phyloP scores from a whole-genome alignment of 768 basidiomycete species.

The Psilocybe subaeruginosa region DNA sequence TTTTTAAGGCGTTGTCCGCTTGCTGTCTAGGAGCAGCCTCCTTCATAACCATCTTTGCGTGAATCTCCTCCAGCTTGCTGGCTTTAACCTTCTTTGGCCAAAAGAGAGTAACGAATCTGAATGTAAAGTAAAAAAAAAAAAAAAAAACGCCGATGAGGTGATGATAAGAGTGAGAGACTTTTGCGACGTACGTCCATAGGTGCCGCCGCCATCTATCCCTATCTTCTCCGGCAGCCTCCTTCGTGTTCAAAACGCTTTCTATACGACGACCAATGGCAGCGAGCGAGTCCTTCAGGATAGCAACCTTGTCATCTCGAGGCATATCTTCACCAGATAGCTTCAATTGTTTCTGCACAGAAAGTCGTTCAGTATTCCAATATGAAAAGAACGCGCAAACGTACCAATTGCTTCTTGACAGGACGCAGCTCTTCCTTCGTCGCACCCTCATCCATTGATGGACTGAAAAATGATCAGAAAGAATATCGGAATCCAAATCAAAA shows the following conservation, averaged over 20 bases:
- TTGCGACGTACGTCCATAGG: conserved; percentile 87
- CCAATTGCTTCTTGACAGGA: conserved; percentile 96
- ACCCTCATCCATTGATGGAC: conserved; percentile 94
- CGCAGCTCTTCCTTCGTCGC: conserved; percentile 93
- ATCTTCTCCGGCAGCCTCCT: conserved; percentile 81
- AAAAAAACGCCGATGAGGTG: conserved; percentile 12
- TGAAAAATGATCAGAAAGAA: conserved; percentile 29
- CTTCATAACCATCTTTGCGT: conserved; percentile 95
- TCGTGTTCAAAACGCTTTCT: conserved; percentile 76
- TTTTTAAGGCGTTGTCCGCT: conserved; percentile 58
- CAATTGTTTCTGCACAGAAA: conserved; percentile 76
- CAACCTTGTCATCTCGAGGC: conserved; percentile 94
- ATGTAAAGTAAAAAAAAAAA: background rate
- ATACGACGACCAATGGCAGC: conserved; percentile 93
- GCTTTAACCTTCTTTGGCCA: conserved; percentile 98
- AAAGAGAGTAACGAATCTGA: conserved; percentile 91
- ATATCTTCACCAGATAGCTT: conserved; percentile 93
- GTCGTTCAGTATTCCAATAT: conserved; percentile 15
- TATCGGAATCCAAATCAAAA: conserved; percentile 1
- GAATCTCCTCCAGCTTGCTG: conserved; percentile 91
- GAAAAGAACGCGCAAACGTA: conserved; percentile 37
- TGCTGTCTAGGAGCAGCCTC: conserved; percentile 69
- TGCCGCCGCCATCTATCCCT: conserved; percentile 88
- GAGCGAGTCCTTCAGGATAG: conserved; percentile 93
- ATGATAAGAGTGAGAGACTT: background rate